Base-by-base conservation (phyloP, 768 basidiomycete genomes). In the Lentinula raphanica region DNA sequence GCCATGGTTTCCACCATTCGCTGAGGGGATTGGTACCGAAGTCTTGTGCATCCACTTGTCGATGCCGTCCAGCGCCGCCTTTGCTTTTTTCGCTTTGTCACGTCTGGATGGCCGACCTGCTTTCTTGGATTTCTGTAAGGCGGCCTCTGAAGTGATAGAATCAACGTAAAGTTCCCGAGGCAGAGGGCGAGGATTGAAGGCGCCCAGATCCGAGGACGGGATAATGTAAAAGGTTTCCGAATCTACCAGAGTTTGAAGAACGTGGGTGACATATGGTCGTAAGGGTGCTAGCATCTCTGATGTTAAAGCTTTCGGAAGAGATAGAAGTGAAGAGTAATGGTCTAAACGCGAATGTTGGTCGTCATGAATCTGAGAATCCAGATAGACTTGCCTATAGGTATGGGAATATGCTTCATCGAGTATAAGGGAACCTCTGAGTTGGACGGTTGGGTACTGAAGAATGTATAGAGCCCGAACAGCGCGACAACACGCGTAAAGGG, bases 401-500 rank as follows among this genome's bases (percentile, higher is more conserved):
- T 79, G 8, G 81, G 78, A 31, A 90, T 78, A 59, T 84, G 78
- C n/a, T 69, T 66, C n/a, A 82, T 62, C 23, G 67, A 63, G 65
- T 80, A 74, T 31, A 91, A 68, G 8, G 76, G 62, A 21, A 86
- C 85, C 3, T 76, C 72, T 3, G 81, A 76, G 9, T 73, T 69
- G 9, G 75, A 74, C 13, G 89, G 86, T 69, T 92, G 92, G 9
- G 87, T 85, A 57, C 71, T 74, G 66, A 82, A 83, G 62, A 92
- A 86, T 2, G 83, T 81, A 66, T 92, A 91, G 48, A 88, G 66
- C 3, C 78, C 85, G 66, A 91, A 90, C 23, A 92, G 66, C 0
- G 85, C 86, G 21, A 79, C 79, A 5, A 77, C 76, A 60, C 84
- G 79, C n/a, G 71, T 75, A 42, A 88, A 72, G 4, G 81, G 82